Evolutionary conservation across 2,329 filamentous ascomycete genomes (phyloP), one percentile per base, ranked within the genome.

Genomic region (Colletotrichum sp.): DNA sequence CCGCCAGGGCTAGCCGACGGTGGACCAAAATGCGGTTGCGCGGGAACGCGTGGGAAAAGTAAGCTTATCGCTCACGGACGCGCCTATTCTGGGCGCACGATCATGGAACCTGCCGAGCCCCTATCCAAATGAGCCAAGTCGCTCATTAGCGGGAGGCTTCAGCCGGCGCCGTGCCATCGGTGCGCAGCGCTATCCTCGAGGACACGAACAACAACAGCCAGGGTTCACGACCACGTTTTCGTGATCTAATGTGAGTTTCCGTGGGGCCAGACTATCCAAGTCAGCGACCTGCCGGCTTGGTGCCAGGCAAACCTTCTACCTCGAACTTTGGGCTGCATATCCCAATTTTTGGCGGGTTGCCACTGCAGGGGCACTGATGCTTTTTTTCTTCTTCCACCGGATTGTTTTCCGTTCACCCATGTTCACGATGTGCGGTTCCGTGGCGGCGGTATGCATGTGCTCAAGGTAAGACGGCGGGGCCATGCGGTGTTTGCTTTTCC

Each of bases 91-190:
- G 18, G 18, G 18, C 21, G 71, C 71, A 71, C 67, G 36, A 39
- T 21, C 57, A 39, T 21, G 15, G 28, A 64, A 52, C 18, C 28
- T 32, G 6, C 24, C 18, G 28, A 75, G 59, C 12, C 21, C 26
- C 36, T 16, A 39, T 26, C 13, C 21, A 60, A 52, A 28, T 26
- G 9, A 24, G 21, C 55, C 59, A 65, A 21, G 49, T 18, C 36
- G 62, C 24, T n/a, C 26, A 32, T 57, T 75, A 72, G 72, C 72
- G 72, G 72, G 63, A 72, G 68, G 68, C 72, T 73, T 68, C 69
- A 49, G 57, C n/a, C 60, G 68, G 68, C 28, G 68, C 60, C 72
- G 68, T 55, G 62, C 24, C 44, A 73, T 59, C 64, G 57, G 71
- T 68, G 70, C 63, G 39, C 70, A 70, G 26, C 70, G 34, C 73